These are phyloP conservation scores for Arthrobotrys conoides DNA, from an alignment of 2,329 filamentous ascomycete genomes.

Conservation along the genomic window DNA sequence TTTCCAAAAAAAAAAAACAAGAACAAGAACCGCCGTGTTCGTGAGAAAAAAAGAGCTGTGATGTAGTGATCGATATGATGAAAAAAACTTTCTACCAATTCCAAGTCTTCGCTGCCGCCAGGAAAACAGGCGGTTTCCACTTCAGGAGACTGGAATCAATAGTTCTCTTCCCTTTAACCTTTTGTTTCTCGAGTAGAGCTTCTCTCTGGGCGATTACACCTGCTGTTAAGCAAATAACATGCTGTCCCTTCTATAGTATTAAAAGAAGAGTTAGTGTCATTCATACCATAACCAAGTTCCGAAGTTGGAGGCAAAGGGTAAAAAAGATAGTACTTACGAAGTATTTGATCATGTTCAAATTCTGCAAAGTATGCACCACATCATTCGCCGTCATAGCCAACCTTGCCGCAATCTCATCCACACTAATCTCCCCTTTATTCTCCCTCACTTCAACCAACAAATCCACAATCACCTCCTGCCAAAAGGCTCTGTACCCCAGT, in stretches of 20 bases:
- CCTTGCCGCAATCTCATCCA: conserved; percentile 83
- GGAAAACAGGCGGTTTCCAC: conserved; percentile 97
- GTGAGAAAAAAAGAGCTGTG: neutral
- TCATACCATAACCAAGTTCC: conserved; percentile 1
- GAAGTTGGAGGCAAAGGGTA: neutral
- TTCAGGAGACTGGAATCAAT: conserved; percentile 85
- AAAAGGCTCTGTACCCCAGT: conserved; percentile 95
- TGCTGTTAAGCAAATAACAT: conserved; percentile 93
- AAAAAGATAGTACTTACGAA: conserved; percentile 70
- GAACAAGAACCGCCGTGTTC: neutral
- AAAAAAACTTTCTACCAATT: conserved; percentile 79
- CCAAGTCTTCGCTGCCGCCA: conserved; percentile 90
- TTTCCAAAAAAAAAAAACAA: neutral
- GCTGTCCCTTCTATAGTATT: conserved; percentile 79
- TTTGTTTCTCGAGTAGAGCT: conserved; percentile 83
- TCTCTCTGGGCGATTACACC: conserved; percentile 79
- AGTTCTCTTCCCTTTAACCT: conserved; percentile 79
- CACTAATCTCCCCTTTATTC: conserved; percentile 79
- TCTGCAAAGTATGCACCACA: conserved; percentile 93
- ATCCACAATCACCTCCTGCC: conserved; percentile 94
- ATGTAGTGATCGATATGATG: neutral
- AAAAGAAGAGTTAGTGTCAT: neutral
- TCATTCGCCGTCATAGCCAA: conserved; percentile 98
- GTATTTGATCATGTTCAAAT: conserved; percentile 94
- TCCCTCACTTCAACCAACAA: conserved; percentile 81